A percentile compares a stretch with the other conserved stretches of the same genome.
Conservation (phyloP, 1,139 yeast species). For the Scheffersomyces segobiensis region DNA sequence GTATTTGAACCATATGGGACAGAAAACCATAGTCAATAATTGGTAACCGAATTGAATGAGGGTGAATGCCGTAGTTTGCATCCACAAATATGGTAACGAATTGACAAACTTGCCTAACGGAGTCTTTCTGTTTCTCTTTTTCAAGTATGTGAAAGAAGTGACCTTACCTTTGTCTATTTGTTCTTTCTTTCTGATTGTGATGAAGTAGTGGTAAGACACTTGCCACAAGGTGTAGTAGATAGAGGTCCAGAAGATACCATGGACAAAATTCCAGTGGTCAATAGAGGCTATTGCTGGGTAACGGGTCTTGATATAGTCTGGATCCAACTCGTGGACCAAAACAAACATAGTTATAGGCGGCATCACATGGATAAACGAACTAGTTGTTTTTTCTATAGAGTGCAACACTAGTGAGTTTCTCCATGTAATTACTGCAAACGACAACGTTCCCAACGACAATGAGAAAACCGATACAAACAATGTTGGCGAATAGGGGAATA, state of each 20-base stretch:
- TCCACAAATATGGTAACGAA: slow-evolving; percentile 74
- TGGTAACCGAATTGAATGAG: slow-evolving; percentile 86
- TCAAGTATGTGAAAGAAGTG: slow-evolving; percentile 84
- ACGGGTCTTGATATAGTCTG: slow-evolving; percentile 52
- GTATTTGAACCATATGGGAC: slow-evolving; percentile 82
- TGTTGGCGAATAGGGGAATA: slow-evolving; percentile 68
- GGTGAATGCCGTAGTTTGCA: slow-evolving; percentile 85
- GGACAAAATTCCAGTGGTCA: slow-evolving; percentile 67
- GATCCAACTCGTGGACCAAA: slow-evolving; percentile 75
- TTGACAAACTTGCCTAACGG: slow-evolving; percentile 78
- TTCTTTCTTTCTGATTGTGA: slow-evolving; percentile 75
- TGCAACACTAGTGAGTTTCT: slow-evolving; percentile 90
- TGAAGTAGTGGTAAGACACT: slow-evolving; percentile 83
- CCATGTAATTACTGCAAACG: slow-evolving; percentile 97
- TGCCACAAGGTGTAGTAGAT: slow-evolving; percentile 94
- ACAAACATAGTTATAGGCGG: slow-evolving; percentile 91
- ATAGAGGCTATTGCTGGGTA: slow-evolving; percentile 80
- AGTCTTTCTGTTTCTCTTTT: slow-evolving; percentile 66
- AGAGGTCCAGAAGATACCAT: slow-evolving; percentile 78
- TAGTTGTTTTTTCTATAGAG: slow-evolving; percentile 89
- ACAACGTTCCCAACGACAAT: slow-evolving; percentile 81
- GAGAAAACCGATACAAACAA: slow-evolving; percentile 84
- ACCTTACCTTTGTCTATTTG: slow-evolving; percentile 83
- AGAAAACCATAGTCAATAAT: slow-evolving; percentile 80
- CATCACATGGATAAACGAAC: slow-evolving; percentile 85